These are phyloP conservation scores for Neofusicoccum ribis DNA, from an alignment of 2,329 filamentous ascomycete species.

Conservation along the genomic window DNA sequence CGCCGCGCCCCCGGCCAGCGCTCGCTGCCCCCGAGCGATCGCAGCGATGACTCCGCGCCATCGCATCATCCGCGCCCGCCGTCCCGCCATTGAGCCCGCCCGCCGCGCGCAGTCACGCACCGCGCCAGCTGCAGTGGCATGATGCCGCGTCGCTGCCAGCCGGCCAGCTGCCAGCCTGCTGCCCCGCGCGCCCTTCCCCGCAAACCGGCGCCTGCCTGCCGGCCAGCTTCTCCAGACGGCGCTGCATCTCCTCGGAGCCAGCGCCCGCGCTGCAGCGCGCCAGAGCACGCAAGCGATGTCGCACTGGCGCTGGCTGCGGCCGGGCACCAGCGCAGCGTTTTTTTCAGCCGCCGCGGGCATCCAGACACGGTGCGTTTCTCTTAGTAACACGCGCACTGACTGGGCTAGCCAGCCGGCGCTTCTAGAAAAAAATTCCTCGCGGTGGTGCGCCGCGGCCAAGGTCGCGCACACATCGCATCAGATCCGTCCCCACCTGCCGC, in stretches of 20 bases:
- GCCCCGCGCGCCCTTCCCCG: no score
- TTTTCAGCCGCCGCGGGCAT: slow-evolving; percentile 1
- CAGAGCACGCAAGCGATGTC: background rate
- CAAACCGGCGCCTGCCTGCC: background rate
- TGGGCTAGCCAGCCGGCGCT: slow-evolving; percentile 9
- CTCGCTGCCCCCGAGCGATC: background rate
- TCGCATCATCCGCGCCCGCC: slow-evolving; percentile 5
- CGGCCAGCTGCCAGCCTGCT: background rate
- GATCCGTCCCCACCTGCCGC: slow-evolving; percentile 7
- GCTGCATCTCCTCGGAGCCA: background rate
- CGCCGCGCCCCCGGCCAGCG: slow-evolving; percentile 4
- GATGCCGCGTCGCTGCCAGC: background rate
- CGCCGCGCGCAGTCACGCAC: no score
- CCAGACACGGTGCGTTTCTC: slow-evolving; percentile 11
- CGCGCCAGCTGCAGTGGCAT: no score
- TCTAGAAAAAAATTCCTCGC: slow-evolving; percentile 18
- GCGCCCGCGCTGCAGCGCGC: background rate
- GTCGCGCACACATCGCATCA: slow-evolving; percentile 12
- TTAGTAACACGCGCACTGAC: slow-evolving; percentile 11
- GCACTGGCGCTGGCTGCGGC: background rate
- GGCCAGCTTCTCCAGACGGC: background rate
- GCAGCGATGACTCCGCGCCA: slow-evolving; percentile 11
- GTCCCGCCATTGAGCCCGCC: background rate
- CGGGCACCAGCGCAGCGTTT: background rate
- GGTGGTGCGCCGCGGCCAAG: slow-evolving; percentile 8